Conservation (phyloP, 148 eudicot species). For the Polygonum maritimum region DNA sequence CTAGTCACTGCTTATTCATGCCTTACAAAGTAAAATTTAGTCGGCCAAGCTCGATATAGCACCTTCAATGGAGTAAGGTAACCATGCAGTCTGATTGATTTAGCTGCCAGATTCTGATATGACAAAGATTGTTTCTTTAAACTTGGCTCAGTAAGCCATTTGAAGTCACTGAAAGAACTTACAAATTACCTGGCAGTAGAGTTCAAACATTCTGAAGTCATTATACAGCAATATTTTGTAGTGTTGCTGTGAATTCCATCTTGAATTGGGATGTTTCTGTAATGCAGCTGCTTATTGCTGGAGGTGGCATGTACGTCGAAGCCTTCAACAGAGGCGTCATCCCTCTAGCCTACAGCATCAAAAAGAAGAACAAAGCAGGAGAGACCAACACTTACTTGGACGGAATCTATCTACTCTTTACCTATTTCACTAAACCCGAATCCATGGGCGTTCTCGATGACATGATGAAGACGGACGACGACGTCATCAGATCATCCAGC, state of each 20-base stretch:
- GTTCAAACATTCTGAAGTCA: neutral
- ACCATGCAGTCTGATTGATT: neutral
- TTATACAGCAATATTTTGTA: neutral
- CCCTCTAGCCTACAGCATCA: constrained; percentile 82
- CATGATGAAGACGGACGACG: constrained; percentile 47
- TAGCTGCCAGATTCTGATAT: neutral
- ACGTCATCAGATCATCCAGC: constrained; percentile 60
- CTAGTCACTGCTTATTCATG: neutral
- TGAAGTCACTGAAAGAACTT: neutral
- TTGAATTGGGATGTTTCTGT: neutral
- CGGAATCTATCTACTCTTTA: constrained; percentile 83
- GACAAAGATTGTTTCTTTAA: neutral
- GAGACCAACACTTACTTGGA: constrained; percentile 81
- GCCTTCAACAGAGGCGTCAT: constrained; percentile 89
- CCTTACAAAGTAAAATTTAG: neutral
- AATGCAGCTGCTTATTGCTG: constrained; percentile 71
- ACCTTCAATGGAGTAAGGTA: neutral
- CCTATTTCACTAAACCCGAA: constrained; percentile 88
- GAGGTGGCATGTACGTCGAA: constrained; percentile 82
- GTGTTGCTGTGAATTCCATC: neutral
- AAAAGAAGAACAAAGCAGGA: constrained; percentile 88
- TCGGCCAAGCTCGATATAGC: neutral
- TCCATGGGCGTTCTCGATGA: constrained; percentile 46
- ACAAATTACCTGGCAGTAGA: neutral
- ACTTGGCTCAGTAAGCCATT: neutral